phyloP scores from a whole-genome alignment of 106 monocot species.

The Gastrodia elata region DNA sequence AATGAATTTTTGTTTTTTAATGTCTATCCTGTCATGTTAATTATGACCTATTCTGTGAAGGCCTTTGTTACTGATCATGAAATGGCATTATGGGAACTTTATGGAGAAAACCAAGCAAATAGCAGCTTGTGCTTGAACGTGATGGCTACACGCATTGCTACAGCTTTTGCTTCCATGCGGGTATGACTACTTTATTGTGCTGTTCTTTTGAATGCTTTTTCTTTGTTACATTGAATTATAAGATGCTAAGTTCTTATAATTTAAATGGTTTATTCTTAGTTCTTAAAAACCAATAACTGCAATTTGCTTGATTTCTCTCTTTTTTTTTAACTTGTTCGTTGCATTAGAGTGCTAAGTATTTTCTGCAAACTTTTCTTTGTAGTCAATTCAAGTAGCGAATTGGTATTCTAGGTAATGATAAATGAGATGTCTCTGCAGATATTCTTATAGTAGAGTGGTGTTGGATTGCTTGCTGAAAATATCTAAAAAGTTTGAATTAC shows the following conservation, averaged over 20 bases:
- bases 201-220: constrained; percentile 1
- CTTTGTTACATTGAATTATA: neutral
- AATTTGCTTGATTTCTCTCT: neutral
- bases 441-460: neutral
- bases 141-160: constrained; percentile 64
- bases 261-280: neutral
- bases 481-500: neutral
- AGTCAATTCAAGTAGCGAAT: neutral
- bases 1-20: neutral
- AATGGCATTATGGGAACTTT: constrained; percentile 55
- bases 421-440: neutral
- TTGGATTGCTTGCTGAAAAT: neutral
- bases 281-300: neutral
- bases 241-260: constrained; percentile 2
- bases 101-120: constrained; percentile 36
- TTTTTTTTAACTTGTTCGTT: neutral
- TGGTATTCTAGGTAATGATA: too few species aligned
- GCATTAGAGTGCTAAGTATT: neutral
- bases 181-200: constrained; percentile 17
- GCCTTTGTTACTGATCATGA: constrained; percentile 76
- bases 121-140: constrained; percentile 37
- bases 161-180: constrained; percentile 57
- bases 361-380: neutral
- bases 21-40: neutral
- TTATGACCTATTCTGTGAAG: constrained; percentile 16